Evolutionary conservation across 2,329 filamentous ascomycete genomes (phyloP), one percentile per base, ranked within the genome.

Genomic region (Sarocladiaceae sp.): DNA sequence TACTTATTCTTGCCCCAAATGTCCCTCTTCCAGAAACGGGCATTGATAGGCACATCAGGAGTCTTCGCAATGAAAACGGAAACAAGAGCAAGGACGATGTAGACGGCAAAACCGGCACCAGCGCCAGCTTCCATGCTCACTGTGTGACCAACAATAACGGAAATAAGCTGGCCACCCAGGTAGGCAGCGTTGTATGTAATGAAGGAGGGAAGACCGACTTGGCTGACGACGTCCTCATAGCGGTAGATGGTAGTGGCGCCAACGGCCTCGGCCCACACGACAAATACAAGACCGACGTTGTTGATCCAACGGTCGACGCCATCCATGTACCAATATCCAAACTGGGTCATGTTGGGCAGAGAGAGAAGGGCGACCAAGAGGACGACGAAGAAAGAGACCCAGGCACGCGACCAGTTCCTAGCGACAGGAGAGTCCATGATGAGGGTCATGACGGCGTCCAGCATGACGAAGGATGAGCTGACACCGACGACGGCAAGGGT

Each of bases 301-400:
- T 79, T 80, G 56, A 79, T 70, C 67, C 72, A 80, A 10, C 71
- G 65, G 48, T 81, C 78, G 3, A 80, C 68, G 0, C 75, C 77
- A 52, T 78, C 73, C 0, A 80, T 66, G 0, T 77, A 64, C 52
- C 75, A 73, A 58, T 77, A 80, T 0, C 78, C 77, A 28, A 80
- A 79, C 36, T 79, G 67, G 0, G 77, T 79, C 60, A 77, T 79
- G 55, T 80, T 81, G 0, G 75, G 70, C 2, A 82, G 61, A 12
- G 73, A 77, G 44, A 79, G 66, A 1, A 79, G 64, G 44, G 75
- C 76, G 0, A 71, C 77, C 0, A 73, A 29, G 0, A 79, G 18
- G 11, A 73, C 71, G 11, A 80, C 59, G 0, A 54, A 61, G 0
- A 75, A 77, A 15, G 78, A 75, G 13, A 81, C 70, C 6, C 64